A percentile compares a stretch with the other conserved stretches of the same genome.
Conservation (phyloP, 352 stramenopile genomes). For the Phytophthora quininea region DNA sequence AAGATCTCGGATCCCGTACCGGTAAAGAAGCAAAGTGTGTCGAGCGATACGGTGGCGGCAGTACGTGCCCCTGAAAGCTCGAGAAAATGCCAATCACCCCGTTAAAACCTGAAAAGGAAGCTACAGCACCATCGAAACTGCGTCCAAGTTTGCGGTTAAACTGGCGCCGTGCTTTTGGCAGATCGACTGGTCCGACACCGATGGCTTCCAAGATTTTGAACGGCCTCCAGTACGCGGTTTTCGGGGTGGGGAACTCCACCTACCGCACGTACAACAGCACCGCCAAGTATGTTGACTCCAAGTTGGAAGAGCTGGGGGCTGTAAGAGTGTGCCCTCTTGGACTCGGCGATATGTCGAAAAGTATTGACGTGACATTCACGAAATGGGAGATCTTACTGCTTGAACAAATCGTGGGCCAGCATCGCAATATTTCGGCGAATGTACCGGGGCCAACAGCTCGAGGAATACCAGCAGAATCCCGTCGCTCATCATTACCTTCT, state of each 20-base stretch:
- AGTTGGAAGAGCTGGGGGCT: constrained; percentile 78
- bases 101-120: too few relatives aligned
- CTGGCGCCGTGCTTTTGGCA: constrained; percentile 17
- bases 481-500: neutral
- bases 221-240: constrained; percentile 44
- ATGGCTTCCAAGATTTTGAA: neutral
- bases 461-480: neutral
- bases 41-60: too few relatives aligned
- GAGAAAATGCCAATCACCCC: neutral
- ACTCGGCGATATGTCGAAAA: constrained; percentile 92
- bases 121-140: too few relatives aligned
- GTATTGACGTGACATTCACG: constrained; percentile 67
- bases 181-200: neutral
- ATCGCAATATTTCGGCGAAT: neutral
- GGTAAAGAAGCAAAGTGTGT: too few relatives aligned
- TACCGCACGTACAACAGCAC: constrained; percentile 96
- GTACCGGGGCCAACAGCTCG: neutral
- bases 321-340: constrained; percentile 68
- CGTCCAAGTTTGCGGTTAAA: constrained; percentile 1
- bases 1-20: neutral
- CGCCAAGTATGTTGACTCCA: constrained; percentile 86
- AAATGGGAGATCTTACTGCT: constrained; percentile 84
- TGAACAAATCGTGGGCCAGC: constrained; percentile 17
- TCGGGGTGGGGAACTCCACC: constrained; percentile 94
- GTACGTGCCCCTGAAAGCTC: too few relatives aligned